A percentile compares a stretch with the other conserved stretches of the same genome.
Conservation (phyloP, 208 protist species). For the Naegleria fowleri region DNA sequence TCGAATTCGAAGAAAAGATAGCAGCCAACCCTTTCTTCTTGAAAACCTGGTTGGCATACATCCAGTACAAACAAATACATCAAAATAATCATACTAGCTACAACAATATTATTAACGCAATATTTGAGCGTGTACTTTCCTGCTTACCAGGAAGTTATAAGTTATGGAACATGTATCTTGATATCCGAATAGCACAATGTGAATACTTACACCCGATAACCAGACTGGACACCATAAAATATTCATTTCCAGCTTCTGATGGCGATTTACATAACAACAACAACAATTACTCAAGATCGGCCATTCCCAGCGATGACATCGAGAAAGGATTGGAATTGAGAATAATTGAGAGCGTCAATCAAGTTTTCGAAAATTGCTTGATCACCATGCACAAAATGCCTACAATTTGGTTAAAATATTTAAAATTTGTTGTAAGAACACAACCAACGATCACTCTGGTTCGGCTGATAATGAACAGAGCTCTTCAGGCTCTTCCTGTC, state of each 20-base stretch:
- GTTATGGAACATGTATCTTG: conserved; percentile 57
- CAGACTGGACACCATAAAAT: neutral
- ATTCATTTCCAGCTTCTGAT: neutral
- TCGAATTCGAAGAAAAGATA: conserved; percentile 29
- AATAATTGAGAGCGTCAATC: conserved; percentile 50
- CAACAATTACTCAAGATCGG: neutral
- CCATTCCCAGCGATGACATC: neutral
- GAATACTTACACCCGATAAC: neutral
- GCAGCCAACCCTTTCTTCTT: conserved; percentile 27
- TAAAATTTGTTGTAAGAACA: conserved; percentile 51
- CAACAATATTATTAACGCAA: conserved; percentile 32
- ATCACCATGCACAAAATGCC: conserved; percentile 82
- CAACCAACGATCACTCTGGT: conserved; percentile 59
- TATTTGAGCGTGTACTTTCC: conserved; percentile 61
- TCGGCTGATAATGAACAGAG: conserved; percentile 64
- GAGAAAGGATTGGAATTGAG: too few relatives aligned
- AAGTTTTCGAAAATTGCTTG: conserved; percentile 59
- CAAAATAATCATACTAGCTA: neutral
- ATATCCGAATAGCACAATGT: conserved; percentile 25
- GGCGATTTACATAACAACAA: conserved; percentile 3
- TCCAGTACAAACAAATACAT: conserved; percentile 47
- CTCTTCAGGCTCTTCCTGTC: conserved; percentile 73
- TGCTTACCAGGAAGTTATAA: conserved; percentile 60
- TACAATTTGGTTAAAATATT: conserved; percentile 81
- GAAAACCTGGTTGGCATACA: conserved; percentile 49